Base-by-base conservation (phyloP, 2,329 filamentous ascomycete genomes). In the Ophiocordyceps sinensis region DNA sequence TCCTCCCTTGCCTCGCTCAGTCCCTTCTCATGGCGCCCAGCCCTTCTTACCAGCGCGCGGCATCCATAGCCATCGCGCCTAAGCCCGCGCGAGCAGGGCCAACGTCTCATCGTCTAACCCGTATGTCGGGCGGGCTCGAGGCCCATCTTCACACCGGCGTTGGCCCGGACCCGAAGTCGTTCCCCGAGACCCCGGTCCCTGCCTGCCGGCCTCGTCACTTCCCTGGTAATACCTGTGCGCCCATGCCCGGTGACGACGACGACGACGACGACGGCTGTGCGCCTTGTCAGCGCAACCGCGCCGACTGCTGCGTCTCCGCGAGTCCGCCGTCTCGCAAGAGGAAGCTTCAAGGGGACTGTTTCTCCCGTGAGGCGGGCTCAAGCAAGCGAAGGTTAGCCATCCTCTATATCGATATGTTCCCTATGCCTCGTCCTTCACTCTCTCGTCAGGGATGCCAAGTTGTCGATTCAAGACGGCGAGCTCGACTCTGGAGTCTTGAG, bases 291-390 rank as follows among this genome's bases (percentile, higher is more conserved):
- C 78, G 80, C 57, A 79, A 81, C 61, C 81, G 79, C 53, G 75
- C 84, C 55, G 79, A 85, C 50, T 91, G 85, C 62, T 88, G 85
- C 36, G 78, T 88, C 57, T 70, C 79, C 39, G 77, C 81, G 49
- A 85, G 82, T 58, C 84, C 84, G 21, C 77, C 79, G 54, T 79
- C 82, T 43, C 75, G 85, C 51, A 91, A 91, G 67, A 74, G 85
- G 57, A 89, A 88, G 66, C 64, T 85, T 47, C 76, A 80, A 61
- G 71, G 75, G 53, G 73, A 79, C 51, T 65, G 68, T 45, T 64
- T 68, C 55, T 73, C 77, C 48, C 75, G 80, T 47, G 12, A 36
- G 12, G 70, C 66, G 47, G 64, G 66, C 49, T 31, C 31, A 14
- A 73, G 71, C 54, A 84, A 83, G 63, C 74, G 79, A 71, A 82